Percentiles rank a stretch among this genome's conserved stretches.
Evolutionary conservation across 1,139 yeast genomes (phyloP).

Genomic region (Nakaseomyces glabratus): DNA sequence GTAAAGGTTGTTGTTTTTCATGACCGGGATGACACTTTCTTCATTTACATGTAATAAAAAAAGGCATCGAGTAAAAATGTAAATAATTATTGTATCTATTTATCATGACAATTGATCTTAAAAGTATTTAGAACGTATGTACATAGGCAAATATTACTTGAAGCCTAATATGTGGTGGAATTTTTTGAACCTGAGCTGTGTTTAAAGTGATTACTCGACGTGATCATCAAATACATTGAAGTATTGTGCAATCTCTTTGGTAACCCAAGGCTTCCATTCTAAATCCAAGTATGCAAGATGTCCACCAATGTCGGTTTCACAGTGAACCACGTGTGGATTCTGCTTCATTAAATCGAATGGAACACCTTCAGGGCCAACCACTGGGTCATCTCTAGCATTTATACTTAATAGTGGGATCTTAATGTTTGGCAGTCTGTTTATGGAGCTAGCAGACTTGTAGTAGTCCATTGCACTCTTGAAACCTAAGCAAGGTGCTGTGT

Average conservation of each 20-base stretch:
- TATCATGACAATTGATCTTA: no score
- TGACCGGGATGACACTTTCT: no score
- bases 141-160: no score
- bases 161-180: no score
- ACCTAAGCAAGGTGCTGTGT: conserved; percentile 70
- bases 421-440: conserved; percentile 45
- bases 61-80: no score
- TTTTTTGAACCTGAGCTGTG: no score
- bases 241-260: conserved; percentile 53
- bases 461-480: conserved; percentile 63
- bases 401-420: conserved; percentile 61
- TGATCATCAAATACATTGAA: conserved; percentile 43
- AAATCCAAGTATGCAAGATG: conserved; percentile 61
- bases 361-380: conserved; percentile 54
- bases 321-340: conserved; percentile 62
- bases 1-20: no score
- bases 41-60: no score
- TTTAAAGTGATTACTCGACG: conserved; percentile 25
- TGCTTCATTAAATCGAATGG: conserved; percentile 51
- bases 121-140: no score
- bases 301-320: conserved; percentile 76
- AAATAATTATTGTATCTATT: no score
- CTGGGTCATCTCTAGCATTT: conserved; percentile 76
- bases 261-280: conserved; percentile 66
- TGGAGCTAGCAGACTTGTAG: conserved; percentile 62